Percentiles rank a stretch among this genome's conserved stretches.
Conservation (phyloP, 2,329 filamentous ascomycete genomes). For the Didymella segeticola region DNA sequence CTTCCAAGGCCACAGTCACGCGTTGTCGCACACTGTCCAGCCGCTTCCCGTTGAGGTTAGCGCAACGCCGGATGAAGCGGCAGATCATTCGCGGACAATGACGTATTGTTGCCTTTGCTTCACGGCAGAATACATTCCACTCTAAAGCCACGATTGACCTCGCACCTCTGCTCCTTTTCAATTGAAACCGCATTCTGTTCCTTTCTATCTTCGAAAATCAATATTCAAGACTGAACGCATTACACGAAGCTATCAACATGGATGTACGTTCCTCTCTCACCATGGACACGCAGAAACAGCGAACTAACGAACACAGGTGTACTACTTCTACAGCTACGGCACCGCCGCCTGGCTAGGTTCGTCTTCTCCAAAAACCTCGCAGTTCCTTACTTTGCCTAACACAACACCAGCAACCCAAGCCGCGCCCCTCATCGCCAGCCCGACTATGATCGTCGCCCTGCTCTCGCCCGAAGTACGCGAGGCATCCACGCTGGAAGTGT, state of each 20-base stretch:
- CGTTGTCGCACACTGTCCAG: conserved; percentile 1
- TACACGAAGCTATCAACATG: conserved; percentile 1
- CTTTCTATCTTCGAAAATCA: background rate
- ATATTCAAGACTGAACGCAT: too few species aligned
- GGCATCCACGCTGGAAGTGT: conserved; percentile 67
- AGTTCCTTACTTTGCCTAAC: conserved; percentile 16
- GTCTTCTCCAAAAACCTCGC: background rate
- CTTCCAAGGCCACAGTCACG: conserved; percentile 9
- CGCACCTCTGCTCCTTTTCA: background rate
- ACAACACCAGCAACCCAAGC: conserved; percentile 47
- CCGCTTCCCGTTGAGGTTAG: background rate
- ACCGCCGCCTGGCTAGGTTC: conserved; percentile 53
- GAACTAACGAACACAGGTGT: conserved; percentile 45
- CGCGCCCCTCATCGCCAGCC: conserved; percentile 64
- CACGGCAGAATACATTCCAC: conserved; percentile 13
- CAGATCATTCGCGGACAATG: conserved; percentile 10
- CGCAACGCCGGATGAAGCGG: background rate
- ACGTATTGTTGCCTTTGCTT: conserved; percentile 8
- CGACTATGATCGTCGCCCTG: conserved; percentile 66
- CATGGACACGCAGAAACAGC: background rate
- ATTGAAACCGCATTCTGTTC: background rate
- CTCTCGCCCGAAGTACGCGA: conserved; percentile 64
- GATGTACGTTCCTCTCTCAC: conserved; percentile 6
- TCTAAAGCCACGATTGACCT: conserved; percentile 6
- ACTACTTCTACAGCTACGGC: conserved; percentile 53